Conservation (phyloP, 2,329 filamentous ascomycete genomes). For the Aspergillus intermedius region DNA sequence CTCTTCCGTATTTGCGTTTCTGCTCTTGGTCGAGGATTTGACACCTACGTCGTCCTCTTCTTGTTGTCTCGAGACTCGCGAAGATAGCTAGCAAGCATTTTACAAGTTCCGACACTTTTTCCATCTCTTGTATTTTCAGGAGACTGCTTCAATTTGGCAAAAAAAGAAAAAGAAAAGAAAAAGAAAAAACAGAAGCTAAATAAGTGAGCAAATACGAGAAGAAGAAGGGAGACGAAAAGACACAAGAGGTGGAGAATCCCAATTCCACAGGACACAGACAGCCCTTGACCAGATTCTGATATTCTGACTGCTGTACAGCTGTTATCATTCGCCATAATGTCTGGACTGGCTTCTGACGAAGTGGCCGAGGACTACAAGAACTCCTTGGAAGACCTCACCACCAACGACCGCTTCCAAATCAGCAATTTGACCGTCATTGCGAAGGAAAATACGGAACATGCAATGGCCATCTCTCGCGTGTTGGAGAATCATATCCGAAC, state of each 20-base stretch:
- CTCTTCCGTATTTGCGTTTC: conserved; percentile 7
- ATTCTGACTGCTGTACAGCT: not conserved
- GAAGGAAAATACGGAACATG: conserved; percentile 93
- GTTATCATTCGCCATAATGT: conserved; percentile 57
- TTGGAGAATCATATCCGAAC: conserved; percentile 89
- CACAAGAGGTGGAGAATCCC: conserved; percentile 9
- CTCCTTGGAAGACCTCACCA: conserved; percentile 82
- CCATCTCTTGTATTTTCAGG: conserved; percentile 29
- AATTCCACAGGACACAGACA: not conserved
- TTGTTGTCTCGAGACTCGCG: conserved; percentile 34
- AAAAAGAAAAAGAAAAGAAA: conserved; percentile 15
- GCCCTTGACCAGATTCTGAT: not conserved
- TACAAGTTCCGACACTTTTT: conserved; percentile 36
- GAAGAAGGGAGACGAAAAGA: conserved; percentile 8
- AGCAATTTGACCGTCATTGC: conserved; percentile 96
- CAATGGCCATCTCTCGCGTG: conserved; percentile 82
- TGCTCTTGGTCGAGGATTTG: conserved; percentile 20
- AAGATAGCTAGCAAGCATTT: conserved; percentile 43
- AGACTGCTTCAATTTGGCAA: conserved; percentile 16
- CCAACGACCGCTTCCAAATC: conserved; percentile 91
- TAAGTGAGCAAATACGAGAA: not conserved
- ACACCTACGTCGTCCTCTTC: conserved; percentile 26
- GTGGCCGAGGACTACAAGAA: conserved; percentile 93
- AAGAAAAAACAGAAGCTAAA: not conserved
- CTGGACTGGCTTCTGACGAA: conserved; percentile 62